These are phyloP conservation scores for Rosa hybrid DNA, from an alignment of 331 rosid species.

Conservation along the genomic window DNA sequence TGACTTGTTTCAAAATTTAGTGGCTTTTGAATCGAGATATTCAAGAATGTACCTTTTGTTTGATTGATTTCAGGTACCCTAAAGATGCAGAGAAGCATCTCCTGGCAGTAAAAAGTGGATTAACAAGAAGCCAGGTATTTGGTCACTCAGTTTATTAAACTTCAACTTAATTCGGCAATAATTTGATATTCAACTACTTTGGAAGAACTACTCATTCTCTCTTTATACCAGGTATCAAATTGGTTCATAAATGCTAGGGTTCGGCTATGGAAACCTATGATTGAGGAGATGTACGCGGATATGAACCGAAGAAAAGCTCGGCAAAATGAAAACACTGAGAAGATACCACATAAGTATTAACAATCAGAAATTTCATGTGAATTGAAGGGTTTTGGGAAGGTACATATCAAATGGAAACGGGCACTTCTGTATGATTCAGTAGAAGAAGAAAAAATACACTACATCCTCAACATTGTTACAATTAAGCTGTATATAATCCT, in stretches of 20 bases:
- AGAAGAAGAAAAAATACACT: slow-evolving; percentile 1
- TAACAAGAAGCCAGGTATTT: slow-evolving; percentile 82
- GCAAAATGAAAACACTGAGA: slow-evolving; percentile 39
- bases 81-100: slow-evolving; percentile 93
- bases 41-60: neutral
- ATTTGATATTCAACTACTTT: neutral
- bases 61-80: slow-evolving; percentile 72
- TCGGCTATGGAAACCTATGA: slow-evolving; percentile 93
- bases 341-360: slow-evolving; percentile 33
- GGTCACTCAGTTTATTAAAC: neutral
- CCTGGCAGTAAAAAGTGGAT: slow-evolving; percentile 85
- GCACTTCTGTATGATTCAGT: slow-evolving; percentile 1
- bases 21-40: neutral
- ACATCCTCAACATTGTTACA: slow-evolving; percentile 25
- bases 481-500: slow-evolving; percentile 20
- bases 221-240: slow-evolving; percentile 65
- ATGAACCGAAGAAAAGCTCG: slow-evolving; percentile 64
- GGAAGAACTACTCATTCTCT: neutral
- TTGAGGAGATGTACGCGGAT: slow-evolving; percentile 94
- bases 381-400: slow-evolving; percentile 34
- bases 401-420: slow-evolving; percentile 14
- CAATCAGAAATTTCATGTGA: slow-evolving; percentile 34
- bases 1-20: neutral
- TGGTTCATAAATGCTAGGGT: slow-evolving; percentile 98
- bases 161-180: neutral